Percentiles rank a stretch among this genome's conserved stretches.
Conservation (phyloP, 2,329 filamentous ascomycete species). For the Penicillium brasilianum region DNA sequence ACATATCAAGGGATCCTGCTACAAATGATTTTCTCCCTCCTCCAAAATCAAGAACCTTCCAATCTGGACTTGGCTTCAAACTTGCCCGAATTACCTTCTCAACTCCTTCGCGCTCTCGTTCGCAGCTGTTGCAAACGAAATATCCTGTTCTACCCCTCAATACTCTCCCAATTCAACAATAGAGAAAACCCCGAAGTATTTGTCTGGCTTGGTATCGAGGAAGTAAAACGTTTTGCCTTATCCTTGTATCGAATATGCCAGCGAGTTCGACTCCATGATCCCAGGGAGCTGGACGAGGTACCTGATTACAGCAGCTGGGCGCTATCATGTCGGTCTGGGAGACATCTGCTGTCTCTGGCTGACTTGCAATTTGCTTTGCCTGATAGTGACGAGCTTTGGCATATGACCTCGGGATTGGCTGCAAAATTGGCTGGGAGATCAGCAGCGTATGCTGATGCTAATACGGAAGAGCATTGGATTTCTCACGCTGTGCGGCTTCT, state of each 20-base stretch:
- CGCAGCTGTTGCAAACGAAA: constrained; percentile 25
- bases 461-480: constrained; percentile 2
- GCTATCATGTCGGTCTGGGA: not conserved
- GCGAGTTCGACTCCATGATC: not conserved
- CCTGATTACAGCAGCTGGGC: not conserved
- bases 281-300: not conserved
- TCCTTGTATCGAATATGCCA: not conserved
- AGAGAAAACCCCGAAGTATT: constrained; percentile 23
- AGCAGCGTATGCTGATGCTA: not conserved
- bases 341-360: not conserved
- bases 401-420: not conserved
- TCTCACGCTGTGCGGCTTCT: constrained; percentile 1
- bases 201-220: constrained; percentile 32
- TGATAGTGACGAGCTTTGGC: constrained; percentile 8
- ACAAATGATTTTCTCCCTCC: constrained; percentile 34
- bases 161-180: constrained; percentile 24
- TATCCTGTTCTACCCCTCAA: constrained; percentile 34
- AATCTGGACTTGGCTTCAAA: constrained; percentile 9
- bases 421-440: not conserved
- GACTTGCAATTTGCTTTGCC: constrained; percentile 10
- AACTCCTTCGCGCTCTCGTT: constrained; percentile 28
- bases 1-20: constrained; percentile 37
- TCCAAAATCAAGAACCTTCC: not conserved
- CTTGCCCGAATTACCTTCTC: constrained; percentile 5
- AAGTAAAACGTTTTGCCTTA: constrained; percentile 30